Evolutionary conservation across 805 yeast genomes (phyloP).

Genomic region (Saccharomyces kudriavzevii): DNA sequence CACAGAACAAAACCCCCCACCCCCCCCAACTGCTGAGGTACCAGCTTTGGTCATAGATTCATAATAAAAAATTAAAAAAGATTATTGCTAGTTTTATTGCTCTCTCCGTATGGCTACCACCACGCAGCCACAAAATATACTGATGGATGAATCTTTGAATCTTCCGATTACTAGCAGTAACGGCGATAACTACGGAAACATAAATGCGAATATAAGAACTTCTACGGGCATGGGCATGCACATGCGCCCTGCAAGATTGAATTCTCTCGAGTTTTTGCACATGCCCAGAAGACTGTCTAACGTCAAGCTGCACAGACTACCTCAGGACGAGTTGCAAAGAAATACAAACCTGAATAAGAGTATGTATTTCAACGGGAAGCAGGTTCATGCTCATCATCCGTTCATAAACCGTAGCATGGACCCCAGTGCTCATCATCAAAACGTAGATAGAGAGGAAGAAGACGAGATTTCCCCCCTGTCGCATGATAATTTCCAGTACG

Average conservation of each 20-base stretch:
- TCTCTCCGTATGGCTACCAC: background rate
- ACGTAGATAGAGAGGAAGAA: constrained; percentile 1
- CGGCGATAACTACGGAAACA: constrained; percentile 1
- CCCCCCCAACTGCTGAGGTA: background rate
- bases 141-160: background rate
- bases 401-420: background rate
- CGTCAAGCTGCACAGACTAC: constrained; percentile 9
- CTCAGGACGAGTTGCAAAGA: constrained; percentile 14
- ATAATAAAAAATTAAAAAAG: background rate
- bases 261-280: constrained; percentile 16
- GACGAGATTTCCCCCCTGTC: constrained; percentile 2
- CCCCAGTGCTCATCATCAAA: background rate
- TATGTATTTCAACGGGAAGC: background rate
- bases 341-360: constrained; percentile 19
- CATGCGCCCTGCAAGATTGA: background rate
- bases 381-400: background rate
- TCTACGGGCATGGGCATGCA: background rate
- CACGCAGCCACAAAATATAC: background rate
- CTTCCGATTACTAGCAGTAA: background rate
- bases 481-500: background rate
- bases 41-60: background rate
- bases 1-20: background rate
- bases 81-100: background rate
- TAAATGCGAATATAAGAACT: background rate
- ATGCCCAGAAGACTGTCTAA: constrained; percentile 16